phyloP scores from a whole-genome alignment of 2,329 filamentous ascomycete species.

The Alternaria hordeiaustralica region DNA sequence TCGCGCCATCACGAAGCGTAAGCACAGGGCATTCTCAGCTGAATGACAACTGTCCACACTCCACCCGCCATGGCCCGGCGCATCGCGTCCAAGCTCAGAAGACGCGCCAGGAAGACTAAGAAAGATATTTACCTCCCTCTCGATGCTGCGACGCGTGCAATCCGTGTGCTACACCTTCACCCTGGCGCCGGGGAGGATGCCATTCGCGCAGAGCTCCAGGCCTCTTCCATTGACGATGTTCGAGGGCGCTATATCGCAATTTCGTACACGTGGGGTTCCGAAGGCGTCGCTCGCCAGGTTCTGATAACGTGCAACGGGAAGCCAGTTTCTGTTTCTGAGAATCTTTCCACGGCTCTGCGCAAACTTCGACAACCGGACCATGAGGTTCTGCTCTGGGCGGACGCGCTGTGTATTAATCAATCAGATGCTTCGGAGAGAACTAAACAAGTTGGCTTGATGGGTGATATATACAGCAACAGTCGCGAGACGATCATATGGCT shows the following conservation, averaged over 20 bases:
- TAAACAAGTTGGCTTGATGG: slow-evolving; percentile 9
- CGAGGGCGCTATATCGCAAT: slow-evolving; percentile 16
- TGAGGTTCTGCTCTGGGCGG: slow-evolving; percentile 1
- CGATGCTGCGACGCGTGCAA: neutral
- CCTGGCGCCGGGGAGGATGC: slow-evolving; percentile 13
- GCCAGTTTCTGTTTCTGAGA: slow-evolving; percentile 14
- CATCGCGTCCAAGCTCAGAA: slow-evolving; percentile 3
- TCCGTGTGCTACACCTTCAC: slow-evolving; percentile 13
- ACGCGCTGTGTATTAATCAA: slow-evolving; percentile 12
- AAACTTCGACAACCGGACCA: slow-evolving; percentile 12
- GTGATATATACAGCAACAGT: slow-evolving; percentile 10
- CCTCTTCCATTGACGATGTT: slow-evolving; percentile 6
- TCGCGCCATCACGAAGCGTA: neutral
- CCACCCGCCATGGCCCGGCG: slow-evolving; percentile 1
- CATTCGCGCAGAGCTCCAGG: slow-evolving; percentile 10
- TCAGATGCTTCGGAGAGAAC: slow-evolving; percentile 3
- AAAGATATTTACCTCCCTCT: neutral
- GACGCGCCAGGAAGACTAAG: neutral
- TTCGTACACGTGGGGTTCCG: slow-evolving; percentile 21
- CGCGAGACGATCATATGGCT: slow-evolving; percentile 10
- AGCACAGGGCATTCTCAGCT: neutral
- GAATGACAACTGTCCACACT: neutral
- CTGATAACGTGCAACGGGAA: slow-evolving; percentile 17
- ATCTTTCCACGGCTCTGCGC: slow-evolving; percentile 20
- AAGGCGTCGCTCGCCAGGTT: slow-evolving; percentile 6